Evolutionary conservation across 2,329 filamentous ascomycete species (phyloP).

Genomic region (Penicillium freii): DNA sequence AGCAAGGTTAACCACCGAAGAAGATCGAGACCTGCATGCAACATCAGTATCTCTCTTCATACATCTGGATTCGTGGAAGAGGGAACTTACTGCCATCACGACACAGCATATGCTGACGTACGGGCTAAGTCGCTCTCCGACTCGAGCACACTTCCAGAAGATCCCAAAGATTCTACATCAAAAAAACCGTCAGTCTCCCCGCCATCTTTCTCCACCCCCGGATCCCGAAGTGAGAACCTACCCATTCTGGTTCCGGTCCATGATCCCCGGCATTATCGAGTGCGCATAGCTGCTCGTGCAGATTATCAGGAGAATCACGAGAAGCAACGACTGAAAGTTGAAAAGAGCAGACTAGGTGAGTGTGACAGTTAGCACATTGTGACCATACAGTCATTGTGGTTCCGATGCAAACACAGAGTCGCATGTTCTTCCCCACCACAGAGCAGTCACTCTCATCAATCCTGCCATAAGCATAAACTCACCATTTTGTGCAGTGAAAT

Average conservation of each 20-base stretch:
- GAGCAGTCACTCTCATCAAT: not conserved
- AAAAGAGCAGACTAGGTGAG: slow-evolving; percentile 79
- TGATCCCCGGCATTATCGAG: slow-evolving; percentile 80
- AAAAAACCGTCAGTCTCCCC: slow-evolving; percentile 2
- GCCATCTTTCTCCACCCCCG: not conserved
- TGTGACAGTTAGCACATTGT: slow-evolving; percentile 15
- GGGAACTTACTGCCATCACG: slow-evolving; percentile 76
- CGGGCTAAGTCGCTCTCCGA: slow-evolving; percentile 89
- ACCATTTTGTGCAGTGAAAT: slow-evolving; percentile 31
- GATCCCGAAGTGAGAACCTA: slow-evolving; percentile 43
- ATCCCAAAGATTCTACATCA: slow-evolving; percentile 67
- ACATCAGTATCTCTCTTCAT: slow-evolving; percentile 4
- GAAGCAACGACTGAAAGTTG: slow-evolving; percentile 95
- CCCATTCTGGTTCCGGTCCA: slow-evolving; percentile 93
- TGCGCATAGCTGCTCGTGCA: slow-evolving; percentile 95
- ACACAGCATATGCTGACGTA: slow-evolving; percentile 94
- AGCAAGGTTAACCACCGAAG: slow-evolving; percentile 32
- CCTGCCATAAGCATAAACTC: slow-evolving; percentile 10
- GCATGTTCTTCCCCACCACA: not conserved
- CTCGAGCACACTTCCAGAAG: slow-evolving; percentile 92
- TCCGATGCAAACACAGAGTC: not conserved
- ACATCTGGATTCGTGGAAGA: not conserved
- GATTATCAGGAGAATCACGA: slow-evolving; percentile 90
- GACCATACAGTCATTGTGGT: not conserved
- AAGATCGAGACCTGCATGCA: slow-evolving; percentile 37